Evolutionary conservation across 2,329 filamentous ascomycete species (phyloP), one percentile per base, ranked within the genome.

Genomic region (Albifimbria verrucaria): DNA sequence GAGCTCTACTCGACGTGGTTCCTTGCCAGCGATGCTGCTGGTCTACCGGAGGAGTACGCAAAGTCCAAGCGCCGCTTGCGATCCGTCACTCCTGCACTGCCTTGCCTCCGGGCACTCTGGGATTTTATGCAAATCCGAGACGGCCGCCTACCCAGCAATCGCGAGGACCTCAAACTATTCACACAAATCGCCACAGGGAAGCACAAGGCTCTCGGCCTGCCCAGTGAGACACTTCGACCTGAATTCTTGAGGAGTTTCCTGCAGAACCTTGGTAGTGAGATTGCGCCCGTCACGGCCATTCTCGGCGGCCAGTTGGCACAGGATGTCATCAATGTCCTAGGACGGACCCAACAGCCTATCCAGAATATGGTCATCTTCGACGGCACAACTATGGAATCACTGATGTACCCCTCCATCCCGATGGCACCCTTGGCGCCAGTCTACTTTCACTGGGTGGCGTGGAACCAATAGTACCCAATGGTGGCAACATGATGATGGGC

Each of bases 291-390:
- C 9, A 87, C 90, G 0, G 92, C 94, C 2, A 90, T 96, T 54
- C 77, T 99, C 11, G 94, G 94, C 48, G 94, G 92, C 10, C 86
- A 92, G 68, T 80, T 99, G 17, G 91, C 93, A 1, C 94, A 99
- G 72, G 94, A 99, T 67, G 92, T 96, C 49, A 97, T 99, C 73
- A 97, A 97, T 64, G 92, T 97, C 26, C 81, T 97, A 6, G 91
- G 92, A 48, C 86, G 89, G 67, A 86, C 89, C 41, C 92, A 97
- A 73, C 94, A 97, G 70, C 94, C 94, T 1, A 88, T 99, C 42
- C 94, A 99, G 74, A 99, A 99, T 70, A 85, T 96, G 68, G 82
- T 96, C 48, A 77, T 97, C 20, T 96, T 97, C 64, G 92, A 97
- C 68, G 92, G 92, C 15, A 89, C 90, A 61, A 82, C 80, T 45